These are phyloP conservation scores for Penicillium sp. DNA, from an alignment of 2,329 filamentous ascomycete genomes.

Conservation along the genomic window DNA sequence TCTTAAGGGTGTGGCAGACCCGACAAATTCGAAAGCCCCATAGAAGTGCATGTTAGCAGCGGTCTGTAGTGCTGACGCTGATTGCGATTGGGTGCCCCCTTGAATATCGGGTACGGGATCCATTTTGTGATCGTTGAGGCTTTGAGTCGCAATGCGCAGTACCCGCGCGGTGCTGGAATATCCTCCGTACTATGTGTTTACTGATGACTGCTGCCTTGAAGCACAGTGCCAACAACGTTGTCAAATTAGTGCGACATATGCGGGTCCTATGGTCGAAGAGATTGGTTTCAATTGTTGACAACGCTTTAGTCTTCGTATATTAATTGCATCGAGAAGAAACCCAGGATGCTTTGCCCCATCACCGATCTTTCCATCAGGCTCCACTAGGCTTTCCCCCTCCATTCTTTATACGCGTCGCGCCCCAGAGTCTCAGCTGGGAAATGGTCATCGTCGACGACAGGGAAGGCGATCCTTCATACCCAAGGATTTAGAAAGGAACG, in stretches of 20 bases:
- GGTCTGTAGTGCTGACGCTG: neutral
- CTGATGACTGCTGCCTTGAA: neutral
- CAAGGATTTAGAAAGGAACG: constrained; percentile 4
- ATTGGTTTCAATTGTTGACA: constrained; percentile 17
- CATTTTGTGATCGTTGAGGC: neutral
- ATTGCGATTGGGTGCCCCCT: constrained; percentile 9
- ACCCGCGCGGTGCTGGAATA: neutral
- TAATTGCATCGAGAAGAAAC: constrained; percentile 5
- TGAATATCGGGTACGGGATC: constrained; percentile 7
- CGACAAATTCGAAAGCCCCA: neutral
- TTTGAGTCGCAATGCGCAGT: neutral
- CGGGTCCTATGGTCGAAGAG: constrained; percentile 9
- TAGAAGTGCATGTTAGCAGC: constrained; percentile 4
- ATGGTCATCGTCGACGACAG: constrained; percentile 7
- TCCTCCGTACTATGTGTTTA: neutral
- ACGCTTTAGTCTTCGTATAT: neutral
- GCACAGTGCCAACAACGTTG: neutral
- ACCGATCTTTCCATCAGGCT: neutral
- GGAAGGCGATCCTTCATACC: constrained; percentile 22
- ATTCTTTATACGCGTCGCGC: neutral
- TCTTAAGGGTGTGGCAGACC: neutral
- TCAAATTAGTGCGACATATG: constrained; percentile 26
- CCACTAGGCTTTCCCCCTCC: neutral
- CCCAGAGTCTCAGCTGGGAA: constrained; percentile 3
- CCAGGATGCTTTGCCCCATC: neutral